Base-by-base conservation (phyloP, 805 yeast genomes). In the Saccharomycopsis javanensis region DNA sequence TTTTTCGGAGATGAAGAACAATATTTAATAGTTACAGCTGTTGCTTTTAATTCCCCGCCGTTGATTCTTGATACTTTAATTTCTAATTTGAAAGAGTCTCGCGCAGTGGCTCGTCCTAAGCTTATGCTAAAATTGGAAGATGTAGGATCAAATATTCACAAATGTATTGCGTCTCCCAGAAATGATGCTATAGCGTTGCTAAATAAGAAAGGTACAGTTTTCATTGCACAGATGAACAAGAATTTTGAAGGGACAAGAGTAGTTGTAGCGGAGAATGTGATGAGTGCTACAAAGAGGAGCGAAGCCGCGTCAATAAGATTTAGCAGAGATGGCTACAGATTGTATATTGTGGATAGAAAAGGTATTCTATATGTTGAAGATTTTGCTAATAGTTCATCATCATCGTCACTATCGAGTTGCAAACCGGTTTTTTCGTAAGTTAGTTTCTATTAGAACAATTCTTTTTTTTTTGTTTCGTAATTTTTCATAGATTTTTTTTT, bases 141-240 rank as follows among this genome's bases (percentile, higher is more conserved):
- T 64, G 78, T 91, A 15, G 97, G 98, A 0, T 79, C 86, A 2
- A 75, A 81, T 5, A 86, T 90, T 57, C 96, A 91, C 67, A 75
- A 76, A 50, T 80, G 85, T 57, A 82, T 84, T 23, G 77, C 87
- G 0, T 86, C 95, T 2, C 96, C 97, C 1, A 73, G 96, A 23
- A 91, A 94, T 31, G 96, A 90, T 66, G 85, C 94, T 0, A 75
- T 89, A 30, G 96, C 92, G 2, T 85, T 87, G 63, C 69, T 90
- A 20, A 94, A 86, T 66, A 80, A 87, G 59, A 82, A 81, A 56
- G 98, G 98, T 0, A 73, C 80, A 1, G 83, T 90, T 0, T 88
- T 76, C 61, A 69, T 85, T 51, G 76, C 83, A 63, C 71, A 80
- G 3, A 74, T 83, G 5, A 71, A 75, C 64, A 72, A 72, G 57